Conservation (phyloP, 352 stramenopile species). For the Phytophthora cactorum region DNA sequence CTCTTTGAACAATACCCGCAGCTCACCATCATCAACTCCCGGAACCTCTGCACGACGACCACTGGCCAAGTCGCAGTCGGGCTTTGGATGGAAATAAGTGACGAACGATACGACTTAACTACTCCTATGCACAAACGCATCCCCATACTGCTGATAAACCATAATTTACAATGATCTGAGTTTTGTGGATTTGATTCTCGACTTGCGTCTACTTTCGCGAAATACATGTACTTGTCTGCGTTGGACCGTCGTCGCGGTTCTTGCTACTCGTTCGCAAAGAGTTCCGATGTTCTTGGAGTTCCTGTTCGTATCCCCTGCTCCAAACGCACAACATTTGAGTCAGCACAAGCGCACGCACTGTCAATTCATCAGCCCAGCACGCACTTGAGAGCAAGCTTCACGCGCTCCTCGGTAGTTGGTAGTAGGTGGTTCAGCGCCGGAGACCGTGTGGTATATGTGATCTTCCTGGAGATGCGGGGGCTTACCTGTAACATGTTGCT, state of each 20-base stretch:
- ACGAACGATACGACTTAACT: not conserved
- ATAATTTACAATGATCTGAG: constrained; percentile 22
- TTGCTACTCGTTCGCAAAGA: constrained; percentile 13
- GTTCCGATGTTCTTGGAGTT: constrained; percentile 41
- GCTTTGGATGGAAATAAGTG: constrained; percentile 42
- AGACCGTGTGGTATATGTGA: constrained; percentile 66
- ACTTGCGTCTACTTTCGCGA: constrained; percentile 24
- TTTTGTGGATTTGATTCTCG: not conserved
- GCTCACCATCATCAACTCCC: constrained; percentile 25
- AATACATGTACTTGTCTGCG: not conserved
- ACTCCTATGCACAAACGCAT: constrained; percentile 8
- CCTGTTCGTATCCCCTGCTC: constrained; percentile 48
- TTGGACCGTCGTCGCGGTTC: not conserved
- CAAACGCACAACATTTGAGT: constrained; percentile 1
- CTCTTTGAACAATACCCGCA: constrained; percentile 32
- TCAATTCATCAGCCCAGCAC: constrained; percentile 7
- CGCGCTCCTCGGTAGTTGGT: constrained; percentile 64
- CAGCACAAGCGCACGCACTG: not conserved
- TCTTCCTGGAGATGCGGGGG: constrained; percentile 64
- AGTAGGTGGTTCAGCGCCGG: constrained; percentile 69
- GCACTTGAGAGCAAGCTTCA: constrained; percentile 58
- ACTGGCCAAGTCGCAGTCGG: constrained; percentile 24
- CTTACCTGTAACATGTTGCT: constrained; percentile 29
- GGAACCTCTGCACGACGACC: constrained; percentile 21
- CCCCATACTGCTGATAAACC: constrained; percentile 7